A percentile compares a stretch with the other conserved stretches of the same genome.
Evolutionary conservation across 1,284 basidiomycete genomes (phyloP).

Genomic region (Ceratobasidium sp.): DNA sequence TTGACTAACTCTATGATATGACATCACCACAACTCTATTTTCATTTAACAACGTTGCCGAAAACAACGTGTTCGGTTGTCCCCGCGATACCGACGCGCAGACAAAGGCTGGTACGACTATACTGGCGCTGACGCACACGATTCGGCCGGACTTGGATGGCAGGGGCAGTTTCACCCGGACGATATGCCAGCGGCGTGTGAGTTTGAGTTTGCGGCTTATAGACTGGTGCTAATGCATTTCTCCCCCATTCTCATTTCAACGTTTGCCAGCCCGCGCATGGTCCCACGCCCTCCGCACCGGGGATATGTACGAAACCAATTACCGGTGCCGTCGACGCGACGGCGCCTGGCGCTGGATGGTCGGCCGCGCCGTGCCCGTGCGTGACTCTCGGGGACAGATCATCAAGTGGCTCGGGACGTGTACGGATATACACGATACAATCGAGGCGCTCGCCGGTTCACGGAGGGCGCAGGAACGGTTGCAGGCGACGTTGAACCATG

Average conservation of each 20-base stretch:
- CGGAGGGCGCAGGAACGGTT: conserved; percentile 28
- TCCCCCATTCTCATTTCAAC: too few relatives aligned
- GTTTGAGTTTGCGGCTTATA: background rate
- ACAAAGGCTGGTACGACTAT: conserved; percentile 43
- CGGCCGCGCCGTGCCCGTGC: conserved; percentile 35
- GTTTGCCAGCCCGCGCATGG: conserved; percentile 21
- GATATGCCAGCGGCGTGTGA: conserved; percentile 32
- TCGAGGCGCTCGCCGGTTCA: conserved; percentile 36
- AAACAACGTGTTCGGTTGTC: background rate
- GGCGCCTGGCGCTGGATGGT: conserved; percentile 44
- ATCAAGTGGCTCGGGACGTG: conserved; percentile 42
- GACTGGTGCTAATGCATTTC: background rate
- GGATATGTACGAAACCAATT: conserved; percentile 41
- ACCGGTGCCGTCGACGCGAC: conserved; percentile 34
- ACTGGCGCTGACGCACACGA: conserved; percentile 31
- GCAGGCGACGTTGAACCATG: conserved; percentile 38
- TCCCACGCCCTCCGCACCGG: conserved; percentile 32
- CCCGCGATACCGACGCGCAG: background rate
- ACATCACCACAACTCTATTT: background rate
- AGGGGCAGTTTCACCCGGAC: conserved; percentile 37
- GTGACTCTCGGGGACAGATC: conserved; percentile 26
- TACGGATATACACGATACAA: conserved; percentile 43
- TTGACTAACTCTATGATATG: background rate
- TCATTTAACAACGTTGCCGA: background rate
- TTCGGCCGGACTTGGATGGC: conserved; percentile 41